These are phyloP conservation scores for Cercospora sojina DNA, from an alignment of 2,329 filamentous ascomycete genomes.

Conservation along the genomic window DNA sequence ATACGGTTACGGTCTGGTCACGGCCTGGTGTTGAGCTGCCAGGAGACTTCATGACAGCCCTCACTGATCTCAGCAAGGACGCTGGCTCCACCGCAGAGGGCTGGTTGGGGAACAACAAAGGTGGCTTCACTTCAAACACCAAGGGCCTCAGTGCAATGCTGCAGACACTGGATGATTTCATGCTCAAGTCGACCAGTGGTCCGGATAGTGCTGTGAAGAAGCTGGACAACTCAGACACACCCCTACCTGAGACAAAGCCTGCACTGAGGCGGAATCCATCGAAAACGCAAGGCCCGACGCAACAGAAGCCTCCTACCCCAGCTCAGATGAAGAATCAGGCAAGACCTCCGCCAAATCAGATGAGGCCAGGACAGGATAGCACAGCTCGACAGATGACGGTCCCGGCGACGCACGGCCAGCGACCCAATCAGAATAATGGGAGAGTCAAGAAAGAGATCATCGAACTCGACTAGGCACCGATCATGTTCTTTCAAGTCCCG, in stretches of 20 bases:
- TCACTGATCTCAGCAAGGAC: constrained; percentile 12
- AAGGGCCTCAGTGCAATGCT: constrained; percentile 33
- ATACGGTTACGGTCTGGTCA: neutral
- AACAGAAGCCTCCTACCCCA: constrained; percentile 11
- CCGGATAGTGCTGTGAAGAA: constrained; percentile 5
- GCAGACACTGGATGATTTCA: constrained; percentile 40
- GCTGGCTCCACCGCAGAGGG: neutral
- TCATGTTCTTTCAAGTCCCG: neutral
- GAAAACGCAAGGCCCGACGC: neutral
- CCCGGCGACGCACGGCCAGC: neutral
- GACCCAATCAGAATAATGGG: constrained; percentile 8
- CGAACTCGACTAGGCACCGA: constrained; percentile 31
- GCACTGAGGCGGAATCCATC: constrained; percentile 3
- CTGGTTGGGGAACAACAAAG: constrained; percentile 11
- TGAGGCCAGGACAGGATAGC: constrained; percentile 2
- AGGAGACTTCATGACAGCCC: neutral
- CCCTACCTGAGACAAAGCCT: constrained; percentile 2
- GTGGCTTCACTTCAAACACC: constrained; percentile 7
- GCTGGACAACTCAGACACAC: constrained; percentile 10
- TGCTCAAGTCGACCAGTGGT: constrained; percentile 34
- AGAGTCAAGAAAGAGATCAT: constrained; percentile 31
- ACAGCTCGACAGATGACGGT: constrained; percentile 5
- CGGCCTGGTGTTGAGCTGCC: neutral
- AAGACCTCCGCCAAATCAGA: neutral
- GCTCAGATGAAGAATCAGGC: constrained; percentile 7